A percentile compares a stretch with the other conserved stretches of the same genome.
Evolutionary conservation across 1,284 basidiomycete species (phyloP).

Genomic region (Pyrrhoderma lamaoense): DNA sequence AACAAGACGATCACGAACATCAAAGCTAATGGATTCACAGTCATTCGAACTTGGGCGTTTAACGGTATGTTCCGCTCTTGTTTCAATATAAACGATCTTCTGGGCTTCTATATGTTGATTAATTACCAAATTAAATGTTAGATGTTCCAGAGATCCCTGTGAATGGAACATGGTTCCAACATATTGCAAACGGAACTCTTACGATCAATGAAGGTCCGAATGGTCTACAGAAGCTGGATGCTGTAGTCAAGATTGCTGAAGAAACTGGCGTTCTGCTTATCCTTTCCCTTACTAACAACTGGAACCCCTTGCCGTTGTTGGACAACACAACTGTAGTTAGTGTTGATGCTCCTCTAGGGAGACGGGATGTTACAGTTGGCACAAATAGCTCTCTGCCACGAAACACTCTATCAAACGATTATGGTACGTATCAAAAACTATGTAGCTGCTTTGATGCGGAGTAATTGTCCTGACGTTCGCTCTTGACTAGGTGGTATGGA

Average conservation of each 20-base stretch:
- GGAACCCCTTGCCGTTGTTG: slow-evolving; percentile 25
- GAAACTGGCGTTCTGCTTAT: slow-evolving; percentile 26
- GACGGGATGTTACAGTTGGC: slow-evolving; percentile 30
- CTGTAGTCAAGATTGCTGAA: slow-evolving; percentile 25
- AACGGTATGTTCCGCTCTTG: slow-evolving; percentile 20
- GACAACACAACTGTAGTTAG: slow-evolving; percentile 17
- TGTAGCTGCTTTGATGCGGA: neutral
- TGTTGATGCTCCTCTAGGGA: slow-evolving; percentile 20
- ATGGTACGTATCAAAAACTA: slow-evolving; percentile 42
- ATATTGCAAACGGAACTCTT: slow-evolving; percentile 26
- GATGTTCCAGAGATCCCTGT: slow-evolving; percentile 22
- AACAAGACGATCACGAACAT: slow-evolving; percentile 23
- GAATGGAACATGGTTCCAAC: slow-evolving; percentile 23
- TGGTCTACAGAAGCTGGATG: slow-evolving; percentile 29
- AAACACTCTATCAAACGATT: slow-evolving; percentile 53
- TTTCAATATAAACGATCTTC: slow-evolving; percentile 2
- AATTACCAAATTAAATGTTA: slow-evolving; percentile 3
- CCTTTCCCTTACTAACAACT: slow-evolving; percentile 30
- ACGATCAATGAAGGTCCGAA: slow-evolving; percentile 28
- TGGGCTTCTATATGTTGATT: neutral
- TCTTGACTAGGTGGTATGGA: slow-evolving; percentile 43
- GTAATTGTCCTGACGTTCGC: neutral
- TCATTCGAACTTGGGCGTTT: slow-evolving; percentile 29
- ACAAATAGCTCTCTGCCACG: slow-evolving; percentile 39
- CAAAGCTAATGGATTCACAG: slow-evolving; percentile 25